Conservation (phyloP, 805 yeast species). For the Lipomyces lipofer region DNA sequence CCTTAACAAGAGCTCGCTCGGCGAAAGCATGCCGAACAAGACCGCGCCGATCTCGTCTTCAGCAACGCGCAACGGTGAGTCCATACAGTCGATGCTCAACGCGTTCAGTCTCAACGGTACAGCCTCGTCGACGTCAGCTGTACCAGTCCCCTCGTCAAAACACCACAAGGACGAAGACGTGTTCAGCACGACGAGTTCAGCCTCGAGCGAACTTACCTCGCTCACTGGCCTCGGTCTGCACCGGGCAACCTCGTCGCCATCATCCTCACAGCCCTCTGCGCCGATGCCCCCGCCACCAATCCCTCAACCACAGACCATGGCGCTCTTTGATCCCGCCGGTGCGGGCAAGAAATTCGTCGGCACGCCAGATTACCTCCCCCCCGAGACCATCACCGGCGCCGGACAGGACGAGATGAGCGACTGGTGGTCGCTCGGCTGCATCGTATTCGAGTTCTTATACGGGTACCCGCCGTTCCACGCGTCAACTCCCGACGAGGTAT, state of each 20-base stretch:
- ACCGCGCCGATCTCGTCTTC: neutral
- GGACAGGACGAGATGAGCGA: conserved; percentile 86
- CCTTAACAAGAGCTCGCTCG: conserved; percentile 10
- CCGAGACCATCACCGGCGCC: conserved; percentile 85
- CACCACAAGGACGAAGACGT: neutral
- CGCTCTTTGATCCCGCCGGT: conserved; percentile 73
- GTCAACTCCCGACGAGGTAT: conserved; percentile 72
- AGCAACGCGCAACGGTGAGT: conserved; percentile 11
- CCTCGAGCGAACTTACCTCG: conserved; percentile 11
- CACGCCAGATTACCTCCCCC: conserved; percentile 96
- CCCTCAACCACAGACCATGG: conserved; percentile 25
- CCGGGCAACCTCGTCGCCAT: conserved; percentile 3
- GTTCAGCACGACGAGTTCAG: conserved; percentile 12
- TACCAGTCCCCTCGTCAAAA: neutral
- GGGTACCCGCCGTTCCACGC: conserved; percentile 97
- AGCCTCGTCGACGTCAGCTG: neutral
- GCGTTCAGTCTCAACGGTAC: conserved; percentile 17
- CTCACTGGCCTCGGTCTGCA: conserved; percentile 12
- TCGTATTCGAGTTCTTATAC: conserved; percentile 83
- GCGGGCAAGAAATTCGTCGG: conserved; percentile 78
- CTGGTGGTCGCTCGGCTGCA: conserved; percentile 99
- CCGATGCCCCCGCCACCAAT: conserved; percentile 17
- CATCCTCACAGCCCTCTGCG: conserved; percentile 1
- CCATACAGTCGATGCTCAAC: conserved; percentile 24
- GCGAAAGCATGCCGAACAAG: conserved; percentile 10